Evolutionary conservation across 495 filamentous ascomycete species (phyloP).

Genomic region (Lasiosphaeria miniovina): DNA sequence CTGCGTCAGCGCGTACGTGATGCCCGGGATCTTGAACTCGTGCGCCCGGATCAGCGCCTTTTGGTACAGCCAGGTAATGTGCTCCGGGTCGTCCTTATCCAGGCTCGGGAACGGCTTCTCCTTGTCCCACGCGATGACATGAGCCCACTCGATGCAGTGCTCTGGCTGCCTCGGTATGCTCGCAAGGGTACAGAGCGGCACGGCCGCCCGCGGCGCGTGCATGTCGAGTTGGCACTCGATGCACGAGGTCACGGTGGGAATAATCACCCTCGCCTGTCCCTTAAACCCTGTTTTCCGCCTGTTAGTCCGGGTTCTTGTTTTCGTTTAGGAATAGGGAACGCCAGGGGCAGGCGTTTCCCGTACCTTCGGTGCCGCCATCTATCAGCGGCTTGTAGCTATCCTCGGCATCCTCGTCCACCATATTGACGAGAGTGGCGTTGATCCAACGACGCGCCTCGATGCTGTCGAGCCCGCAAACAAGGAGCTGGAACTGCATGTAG

Average conservation of each 20-base stretch:
- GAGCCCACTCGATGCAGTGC: constrained; percentile 99
- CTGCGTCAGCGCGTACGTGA: constrained; percentile 96
- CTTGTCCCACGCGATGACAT: constrained; percentile 70
- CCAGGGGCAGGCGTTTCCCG: constrained; percentile 25
- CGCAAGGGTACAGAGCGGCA: constrained; percentile 94
- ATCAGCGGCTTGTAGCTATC: constrained; percentile 89
- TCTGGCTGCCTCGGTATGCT: constrained; percentile 96
- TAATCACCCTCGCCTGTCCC: constrained; percentile 88
- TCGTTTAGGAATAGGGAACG: too few relatives aligned
- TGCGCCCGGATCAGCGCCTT: constrained; percentile 74
- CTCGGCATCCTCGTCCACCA: constrained; percentile 70
- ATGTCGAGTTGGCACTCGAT: constrained; percentile 99
- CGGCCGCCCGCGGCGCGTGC: constrained; percentile 89
- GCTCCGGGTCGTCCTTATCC: constrained; percentile 94
- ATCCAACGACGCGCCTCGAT: constrained; percentile 98
- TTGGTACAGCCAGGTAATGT: constrained; percentile 95
- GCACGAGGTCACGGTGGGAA: constrained; percentile 89
- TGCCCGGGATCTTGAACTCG: constrained; percentile 88
- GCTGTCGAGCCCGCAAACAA: constrained; percentile 95
- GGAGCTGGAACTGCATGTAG: constrained; percentile 93
- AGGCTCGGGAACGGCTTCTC: constrained; percentile 63
- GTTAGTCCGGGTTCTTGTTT: too few relatives aligned
- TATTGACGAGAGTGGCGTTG: constrained; percentile 84
- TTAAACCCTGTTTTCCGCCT: constrained; percentile 62
- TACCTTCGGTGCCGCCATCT: constrained; percentile 86